Base-by-base conservation (phyloP, 164 flowering plant species). In the Kalanchoe fedtschenkoi region DNA sequence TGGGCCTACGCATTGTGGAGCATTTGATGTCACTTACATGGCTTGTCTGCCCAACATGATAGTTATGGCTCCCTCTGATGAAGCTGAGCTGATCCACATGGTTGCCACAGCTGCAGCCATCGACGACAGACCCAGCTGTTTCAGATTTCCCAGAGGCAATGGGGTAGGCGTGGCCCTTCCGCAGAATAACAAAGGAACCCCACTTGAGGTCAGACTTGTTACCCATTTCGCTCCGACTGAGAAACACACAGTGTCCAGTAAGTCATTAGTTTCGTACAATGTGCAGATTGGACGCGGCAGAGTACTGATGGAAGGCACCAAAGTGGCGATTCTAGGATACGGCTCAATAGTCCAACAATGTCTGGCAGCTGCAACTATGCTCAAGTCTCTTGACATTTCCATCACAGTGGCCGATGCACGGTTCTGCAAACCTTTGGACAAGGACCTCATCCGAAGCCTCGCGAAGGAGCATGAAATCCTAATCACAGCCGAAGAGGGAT, bases 1-100 rank as follows among this genome's bases (percentile, higher is more conserved):
- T 71, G 96, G 98, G 17, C 98, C 98, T 0, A 92, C 98, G 2
- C 96, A 89, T 56, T 89, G 96, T 69, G 96, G 98, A 39, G 96
- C 98, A 32, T 92, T 92, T 69, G 98, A 92, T 63, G 70, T 88
- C 37, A 75, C 96, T 2, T 92, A 76, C 83, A 92, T 92, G 98
- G 95, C 96, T 34, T 88, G 96, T 75, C 71, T 91, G 76, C 96
- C 96, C 5, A 91, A 88, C 80, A 91, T 91, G 96, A 78, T 91
- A 32, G 97, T 91, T 60, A 88, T 91, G 97, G 97, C 97, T 56
- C 97, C 97, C 58, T 74, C 91, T 4, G 87, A 91, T 66, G 97
- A 91, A 70, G 81, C 89, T 26, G 96, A 88, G 71, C 78, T 91
- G 16, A 86, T 91, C 82, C 83, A 86, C 75, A 88, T 91, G 91